A percentile compares a stretch with the other conserved stretches of the same genome.
phyloP scores from a whole-genome alignment of 2,329 filamentous ascomycete species.

The Tolypocladium nubicola region DNA sequence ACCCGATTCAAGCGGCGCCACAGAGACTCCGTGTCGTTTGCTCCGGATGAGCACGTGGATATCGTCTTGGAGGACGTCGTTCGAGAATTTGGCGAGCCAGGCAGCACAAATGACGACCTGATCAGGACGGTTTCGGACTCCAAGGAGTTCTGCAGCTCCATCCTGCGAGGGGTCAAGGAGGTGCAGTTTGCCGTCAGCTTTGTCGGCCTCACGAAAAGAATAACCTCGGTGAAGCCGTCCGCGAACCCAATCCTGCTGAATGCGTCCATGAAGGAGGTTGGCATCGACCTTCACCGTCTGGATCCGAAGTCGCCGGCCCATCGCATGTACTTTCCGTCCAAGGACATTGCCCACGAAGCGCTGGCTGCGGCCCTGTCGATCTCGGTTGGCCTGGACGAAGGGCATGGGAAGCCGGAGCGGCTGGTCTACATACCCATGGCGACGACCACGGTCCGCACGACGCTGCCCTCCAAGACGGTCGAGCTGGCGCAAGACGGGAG shows the following conservation, averaged over 20 bases:
- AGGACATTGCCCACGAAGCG: slow-evolving; percentile 91
- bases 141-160: slow-evolving; percentile 82
- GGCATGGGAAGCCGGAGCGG: slow-evolving; percentile 74
- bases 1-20: slow-evolving; percentile 40
- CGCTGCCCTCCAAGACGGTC: slow-evolving; percentile 86
- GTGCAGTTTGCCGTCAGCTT: slow-evolving; percentile 93
- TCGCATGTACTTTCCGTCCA: slow-evolving; percentile 93
- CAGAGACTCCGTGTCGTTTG: slow-evolving; percentile 22
- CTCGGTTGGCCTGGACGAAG: slow-evolving; percentile 83
- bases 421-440: slow-evolving; percentile 95
- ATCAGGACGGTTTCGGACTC: slow-evolving; percentile 83
- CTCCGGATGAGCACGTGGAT: slow-evolving; percentile 37
- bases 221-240: slow-evolving; percentile 55
- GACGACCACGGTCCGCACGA: slow-evolving; percentile 89
- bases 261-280: slow-evolving; percentile 91
- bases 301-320: slow-evolving; percentile 90
- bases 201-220: slow-evolving; percentile 72
- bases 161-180: slow-evolving; percentile 87
- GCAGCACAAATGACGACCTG: slow-evolving; percentile 55
- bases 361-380: slow-evolving; percentile 86
- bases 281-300: slow-evolving; percentile 81
- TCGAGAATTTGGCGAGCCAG: slow-evolving; percentile 60
- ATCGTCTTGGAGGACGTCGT: slow-evolving; percentile 63
- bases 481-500: slow-evolving; percentile 64
- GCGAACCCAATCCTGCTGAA: slow-evolving; percentile 71